Conservation (phyloP, 345 rosid genomes). For the Salix caprea region DNA sequence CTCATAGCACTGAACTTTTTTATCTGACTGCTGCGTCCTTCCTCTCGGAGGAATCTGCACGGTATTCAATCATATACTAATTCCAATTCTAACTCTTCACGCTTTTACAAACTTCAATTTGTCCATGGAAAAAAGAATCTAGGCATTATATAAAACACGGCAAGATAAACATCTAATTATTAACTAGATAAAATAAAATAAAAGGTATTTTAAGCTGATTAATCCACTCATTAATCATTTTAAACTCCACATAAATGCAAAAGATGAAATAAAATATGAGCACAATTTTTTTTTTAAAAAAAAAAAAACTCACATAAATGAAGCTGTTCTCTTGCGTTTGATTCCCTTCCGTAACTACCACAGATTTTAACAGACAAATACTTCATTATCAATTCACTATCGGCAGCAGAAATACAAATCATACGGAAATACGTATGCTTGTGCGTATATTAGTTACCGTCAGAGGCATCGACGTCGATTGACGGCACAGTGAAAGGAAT, state of each 20-base stretch:
- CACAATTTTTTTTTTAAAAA: background rate
- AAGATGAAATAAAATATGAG: background rate
- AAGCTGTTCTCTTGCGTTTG: conserved; percentile 78
- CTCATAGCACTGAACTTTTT: conserved; percentile 91
- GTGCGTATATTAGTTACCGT: conserved; percentile 40
- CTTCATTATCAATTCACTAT: background rate
- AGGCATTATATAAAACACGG: background rate
- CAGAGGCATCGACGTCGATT: conserved; percentile 91
- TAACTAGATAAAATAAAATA: too few species aligned
- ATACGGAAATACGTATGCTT: background rate
- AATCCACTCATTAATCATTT: background rate
- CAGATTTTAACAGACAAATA: conserved; percentile 5
- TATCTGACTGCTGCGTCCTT: conserved; percentile 73
- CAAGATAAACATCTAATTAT: background rate
- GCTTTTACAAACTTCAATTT: background rate
- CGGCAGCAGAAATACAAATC: background rate
- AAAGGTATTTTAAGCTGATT: too few species aligned
- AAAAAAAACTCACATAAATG: conserved; percentile 70
- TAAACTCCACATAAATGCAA: background rate
- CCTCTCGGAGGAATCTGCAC: conserved; percentile 89
- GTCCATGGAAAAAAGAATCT: background rate
- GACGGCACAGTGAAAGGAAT: conserved; percentile 92
- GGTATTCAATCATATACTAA: background rate
- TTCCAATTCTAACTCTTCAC: background rate
- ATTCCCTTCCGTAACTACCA: conserved; percentile 67